Base-by-base conservation (phyloP, 2,329 filamentous ascomycete species). In the Sporothrix protearum region DNA sequence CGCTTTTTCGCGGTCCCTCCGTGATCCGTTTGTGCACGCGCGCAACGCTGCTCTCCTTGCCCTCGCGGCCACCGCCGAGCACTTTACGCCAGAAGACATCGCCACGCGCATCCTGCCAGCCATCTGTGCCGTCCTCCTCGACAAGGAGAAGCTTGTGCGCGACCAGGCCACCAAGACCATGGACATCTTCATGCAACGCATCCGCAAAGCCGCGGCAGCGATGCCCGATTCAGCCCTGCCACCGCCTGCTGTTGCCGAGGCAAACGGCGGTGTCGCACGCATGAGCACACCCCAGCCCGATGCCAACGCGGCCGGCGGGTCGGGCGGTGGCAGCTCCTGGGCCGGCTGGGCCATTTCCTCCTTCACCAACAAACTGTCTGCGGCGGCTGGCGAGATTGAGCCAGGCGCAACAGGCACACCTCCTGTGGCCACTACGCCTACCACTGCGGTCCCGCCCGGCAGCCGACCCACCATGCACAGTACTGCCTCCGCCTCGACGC, bases 301-400 rank as follows among this genome's bases (percentile, higher is more conserved):
- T 22, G 83, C 83, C 47, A 82, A 81, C 25, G 85, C 87, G 0
- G 91, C 92, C 0, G 88, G 93, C 45, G 96, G 93, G 73, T 83
- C 86, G 1, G 80, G 77, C 73, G 80, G 86, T 28, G 89, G 89
- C 2, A 72, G 51, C 14, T 85, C 86, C 3, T 98, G 96, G 96
- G 89, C 96, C 1, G 96, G 96, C 14, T 99, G 96, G 96, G 96
- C 96, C 1, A 97, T 99, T 70, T 98, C 96, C 0, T 97, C 94
- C 0, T 99, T 99, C 79, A 98, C 96, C 1, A 98, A 98, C 81
- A 97, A 97, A 77, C 80, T 98, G 14, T 90, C 93, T 1, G 82
- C 92, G 0, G 94, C 93, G 0, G 91, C 91, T 9, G 96, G 96
- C 22, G 92, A 97, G 71, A 99, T 99, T 74, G 86, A 95, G 78